phyloP scores from a whole-genome alignment of 176 grass and related monocot genomes.

The Pontederia crassipes region DNA sequence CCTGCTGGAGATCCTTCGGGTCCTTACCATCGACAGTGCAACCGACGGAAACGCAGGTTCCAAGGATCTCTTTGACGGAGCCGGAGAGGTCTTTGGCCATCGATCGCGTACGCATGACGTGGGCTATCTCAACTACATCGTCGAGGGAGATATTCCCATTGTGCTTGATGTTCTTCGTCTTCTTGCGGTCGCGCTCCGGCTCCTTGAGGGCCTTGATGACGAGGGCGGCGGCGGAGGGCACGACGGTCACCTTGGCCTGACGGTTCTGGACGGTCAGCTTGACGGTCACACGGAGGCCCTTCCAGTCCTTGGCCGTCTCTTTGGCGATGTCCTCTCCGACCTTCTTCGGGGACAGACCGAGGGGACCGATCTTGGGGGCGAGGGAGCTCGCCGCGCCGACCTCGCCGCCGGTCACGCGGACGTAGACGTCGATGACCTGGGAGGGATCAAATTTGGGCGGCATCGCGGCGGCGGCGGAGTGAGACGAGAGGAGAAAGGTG shows the following conservation, averaged over 20 bases:
- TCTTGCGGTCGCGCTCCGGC: conserved; percentile 72
- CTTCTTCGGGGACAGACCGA: conserved; percentile 77
- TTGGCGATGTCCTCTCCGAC: conserved; percentile 76
- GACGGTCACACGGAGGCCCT: conserved; percentile 71
- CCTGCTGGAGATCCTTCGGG: conserved; percentile 55
- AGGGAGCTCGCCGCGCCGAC: conserved; percentile 63
- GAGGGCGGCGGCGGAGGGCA: conserved; percentile 64
- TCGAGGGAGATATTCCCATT: conserved; percentile 64
- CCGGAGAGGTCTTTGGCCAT: conserved; percentile 57
- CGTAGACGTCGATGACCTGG: conserved; percentile 50
- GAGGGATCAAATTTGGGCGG: conserved; percentile 59
- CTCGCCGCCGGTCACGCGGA: conserved; percentile 63
- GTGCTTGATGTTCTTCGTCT: conserved; percentile 79
- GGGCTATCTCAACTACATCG: conserved; percentile 61
- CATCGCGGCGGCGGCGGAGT: conserved; percentile 21
- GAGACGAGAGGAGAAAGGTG: not conserved
- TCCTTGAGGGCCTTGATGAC: conserved; percentile 76
- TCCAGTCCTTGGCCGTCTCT: conserved; percentile 85
- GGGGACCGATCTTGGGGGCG: conserved; percentile 63
- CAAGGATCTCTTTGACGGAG: conserved; percentile 58
- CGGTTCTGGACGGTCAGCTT: conserved; percentile 82
- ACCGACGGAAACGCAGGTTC: conserved; percentile 52
- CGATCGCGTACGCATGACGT: conserved; percentile 36
- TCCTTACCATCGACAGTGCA: conserved; percentile 59
- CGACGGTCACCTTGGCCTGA: conserved; percentile 68